Conservation (phyloP, 176 grass and related monocot species). For the Echinochloa phyllopogon region DNA sequence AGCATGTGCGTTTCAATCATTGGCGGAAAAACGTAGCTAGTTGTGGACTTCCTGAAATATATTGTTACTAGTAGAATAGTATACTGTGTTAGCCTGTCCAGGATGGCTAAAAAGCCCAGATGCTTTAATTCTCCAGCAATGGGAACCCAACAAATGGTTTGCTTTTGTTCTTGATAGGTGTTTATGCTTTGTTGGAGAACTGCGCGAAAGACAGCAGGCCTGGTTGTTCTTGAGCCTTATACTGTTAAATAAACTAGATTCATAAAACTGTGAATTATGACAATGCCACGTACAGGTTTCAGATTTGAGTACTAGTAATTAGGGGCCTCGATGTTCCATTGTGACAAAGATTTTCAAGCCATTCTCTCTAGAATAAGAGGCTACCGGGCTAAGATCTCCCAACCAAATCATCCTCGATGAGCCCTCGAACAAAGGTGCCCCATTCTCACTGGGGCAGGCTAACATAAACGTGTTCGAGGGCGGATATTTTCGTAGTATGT, state of each 20-base stretch:
- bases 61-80: neutral
- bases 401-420: too few relatives aligned
- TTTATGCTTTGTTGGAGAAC: neutral
- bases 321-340: neutral
- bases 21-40: neutral
- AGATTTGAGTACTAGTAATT: neutral
- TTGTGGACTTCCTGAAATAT: neutral
- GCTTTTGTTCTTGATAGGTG: neutral
- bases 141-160: neutral
- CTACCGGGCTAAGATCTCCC: too few relatives aligned
- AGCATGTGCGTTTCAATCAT: slow-evolving; percentile 14
- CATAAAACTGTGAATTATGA: too few relatives aligned
- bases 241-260: neutral
- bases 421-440: too few relatives aligned
- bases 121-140: neutral
- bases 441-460: neutral
- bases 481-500: neutral
- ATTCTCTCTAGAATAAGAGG: neutral
- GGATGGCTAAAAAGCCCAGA: neutral
- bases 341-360: neutral
- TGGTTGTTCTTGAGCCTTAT: neutral
- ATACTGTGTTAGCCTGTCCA: neutral
- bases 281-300: neutral
- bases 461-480: too few relatives aligned
- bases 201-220: neutral